phyloP scores from a whole-genome alignment of 2,329 filamentous ascomycete genomes.

The Periconia sp. region DNA sequence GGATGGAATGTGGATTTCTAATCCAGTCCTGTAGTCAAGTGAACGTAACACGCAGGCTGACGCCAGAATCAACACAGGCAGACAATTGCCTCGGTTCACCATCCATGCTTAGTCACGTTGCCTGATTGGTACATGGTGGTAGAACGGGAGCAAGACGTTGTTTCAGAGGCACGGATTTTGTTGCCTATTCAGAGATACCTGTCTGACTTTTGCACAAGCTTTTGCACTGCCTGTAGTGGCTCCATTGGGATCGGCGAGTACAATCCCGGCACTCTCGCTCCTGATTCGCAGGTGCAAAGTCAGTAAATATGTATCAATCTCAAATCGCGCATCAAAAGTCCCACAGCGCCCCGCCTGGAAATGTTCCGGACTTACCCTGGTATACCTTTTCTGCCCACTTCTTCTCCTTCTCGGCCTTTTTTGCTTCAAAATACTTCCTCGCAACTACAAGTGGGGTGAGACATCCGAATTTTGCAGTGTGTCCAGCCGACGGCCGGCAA shows the following conservation, averaged over 20 bases:
- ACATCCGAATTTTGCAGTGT: constrained; percentile 34
- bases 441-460: constrained; percentile 39
- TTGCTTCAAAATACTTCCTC: constrained; percentile 37
- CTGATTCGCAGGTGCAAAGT: not conserved
- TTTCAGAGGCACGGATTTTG: not conserved
- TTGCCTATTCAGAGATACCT: constrained; percentile 20
- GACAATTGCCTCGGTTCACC: not conserved
- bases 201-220: constrained; percentile 22
- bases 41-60: not conserved
- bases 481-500: constrained; percentile 29
- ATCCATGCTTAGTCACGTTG: not conserved
- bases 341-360: too few species aligned
- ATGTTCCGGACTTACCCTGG: not conserved
- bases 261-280: constrained; percentile 32
- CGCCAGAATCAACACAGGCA: not conserved
- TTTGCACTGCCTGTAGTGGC: constrained; percentile 29
- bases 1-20: not conserved
- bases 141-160: not conserved
- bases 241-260: constrained; percentile 31
- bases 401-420: constrained; percentile 25
- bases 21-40: not conserved
- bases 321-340: too few species aligned
- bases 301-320: too few species aligned
- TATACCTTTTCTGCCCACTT: constrained; percentile 36
- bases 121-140: too few species aligned